Evolutionary conservation across 1,284 basidiomycete species (phyloP), one percentile per base, ranked within the genome.

Genomic region (Rugosomyces carneus): DNA sequence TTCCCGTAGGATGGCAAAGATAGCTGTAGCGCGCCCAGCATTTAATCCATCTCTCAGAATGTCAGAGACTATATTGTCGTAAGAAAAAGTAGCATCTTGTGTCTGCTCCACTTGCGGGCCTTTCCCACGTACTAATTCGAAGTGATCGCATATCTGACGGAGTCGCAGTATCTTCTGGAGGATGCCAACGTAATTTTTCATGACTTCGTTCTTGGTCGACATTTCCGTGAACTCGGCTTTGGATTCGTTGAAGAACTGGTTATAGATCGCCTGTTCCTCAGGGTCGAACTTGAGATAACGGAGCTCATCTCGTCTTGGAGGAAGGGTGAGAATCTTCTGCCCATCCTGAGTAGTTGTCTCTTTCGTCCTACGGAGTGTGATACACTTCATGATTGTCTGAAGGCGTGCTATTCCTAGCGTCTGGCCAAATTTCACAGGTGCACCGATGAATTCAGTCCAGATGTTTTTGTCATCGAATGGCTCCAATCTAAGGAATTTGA

Each of bases 171-270:
- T 88, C 72, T 95, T 94, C 69, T 97, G 94, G 53, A 99, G 67
- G 57, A 99, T 96, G 43, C 93, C 93, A 48, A 96, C 95, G 58
- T 97, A 98, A 62, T 97, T 97, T 78, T 94, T 94, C 82, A 92
- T 91, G 41, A 96, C 84, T 63, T 94, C 89, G 57, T 89, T 89
- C 62, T 88, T 89, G 63, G 84, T 76, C 47, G 86, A 80, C 51
- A 98, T 75, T 61, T 91, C 84, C 53, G 81, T 81, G 64, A 98
- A 96, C 63, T 93, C 90, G 44, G 88, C 86, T 67, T 91, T 91
- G 50, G 90, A 93, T 62, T 89, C 85, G 46, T 76, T 75, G 71
- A 92, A 93, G 65, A 92, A 91, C 45, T 80, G 80, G 57, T 92
- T 80, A 67, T 99, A 99, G 40, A 96, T 84, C 20, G 72, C 73